A percentile compares a stretch with the other conserved stretches of the same genome.
Evolutionary conservation across 192 early-diverging fungal genomes (phyloP).

Genomic region (Backusella tarrabulga): DNA sequence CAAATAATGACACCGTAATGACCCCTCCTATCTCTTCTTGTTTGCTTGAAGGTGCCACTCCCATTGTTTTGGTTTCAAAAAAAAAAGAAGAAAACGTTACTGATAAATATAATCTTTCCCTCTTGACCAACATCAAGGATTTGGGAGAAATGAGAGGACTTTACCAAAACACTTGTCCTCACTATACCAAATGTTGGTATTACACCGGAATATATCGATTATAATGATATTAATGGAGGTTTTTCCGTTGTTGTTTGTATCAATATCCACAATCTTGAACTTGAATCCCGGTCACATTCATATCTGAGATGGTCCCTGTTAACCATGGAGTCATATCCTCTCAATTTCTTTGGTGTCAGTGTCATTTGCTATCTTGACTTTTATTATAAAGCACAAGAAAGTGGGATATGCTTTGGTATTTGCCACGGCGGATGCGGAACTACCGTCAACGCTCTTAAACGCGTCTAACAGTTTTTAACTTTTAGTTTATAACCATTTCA

Average conservation of each 20-base stretch:
- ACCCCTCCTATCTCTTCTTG: constrained; percentile 82
- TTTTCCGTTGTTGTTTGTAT: constrained; percentile 84
- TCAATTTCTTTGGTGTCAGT: constrained; percentile 71
- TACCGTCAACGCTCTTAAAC: constrained; percentile 21
- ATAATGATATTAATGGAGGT: constrained; percentile 81
- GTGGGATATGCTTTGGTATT: constrained; percentile 83
- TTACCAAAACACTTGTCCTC: constrained; percentile 68
- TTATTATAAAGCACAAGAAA: constrained; percentile 66
- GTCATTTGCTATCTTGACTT: constrained; percentile 80
- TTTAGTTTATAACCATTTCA: not conserved
- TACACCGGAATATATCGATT: constrained; percentile 61
- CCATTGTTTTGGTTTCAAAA: constrained; percentile 70
- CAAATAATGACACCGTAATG: constrained; percentile 75
- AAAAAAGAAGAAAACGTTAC: constrained; percentile 34
- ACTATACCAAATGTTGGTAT: constrained; percentile 72
- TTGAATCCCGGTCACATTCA: constrained; percentile 81
- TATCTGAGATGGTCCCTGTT: constrained; percentile 96
- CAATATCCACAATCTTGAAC: constrained; percentile 78
- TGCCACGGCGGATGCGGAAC: constrained; percentile 62
- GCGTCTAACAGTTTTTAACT: constrained; percentile 35
- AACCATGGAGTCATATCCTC: constrained; percentile 86
- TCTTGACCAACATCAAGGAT: constrained; percentile 56
- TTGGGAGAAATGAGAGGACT: constrained; percentile 66
- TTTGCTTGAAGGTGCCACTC: constrained; percentile 75
- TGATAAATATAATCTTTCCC: constrained; percentile 46